phyloP scores from a whole-genome alignment of 306 rosid species.

The Cotoneaster glaucophyllus region DNA sequence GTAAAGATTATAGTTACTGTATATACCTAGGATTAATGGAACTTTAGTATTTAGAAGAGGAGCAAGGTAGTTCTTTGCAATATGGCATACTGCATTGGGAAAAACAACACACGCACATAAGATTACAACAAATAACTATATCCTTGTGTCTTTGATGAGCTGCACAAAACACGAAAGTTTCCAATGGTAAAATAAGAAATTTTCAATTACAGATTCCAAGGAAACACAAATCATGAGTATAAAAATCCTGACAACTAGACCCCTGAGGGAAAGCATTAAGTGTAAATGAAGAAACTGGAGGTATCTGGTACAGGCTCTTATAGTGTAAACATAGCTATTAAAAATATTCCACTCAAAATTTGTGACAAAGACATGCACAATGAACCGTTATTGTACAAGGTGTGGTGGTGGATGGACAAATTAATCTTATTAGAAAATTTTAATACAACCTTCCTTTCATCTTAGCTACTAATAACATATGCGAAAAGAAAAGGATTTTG shows the following conservation, averaged over 20 bases:
- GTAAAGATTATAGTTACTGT: not conserved
- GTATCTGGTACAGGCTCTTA: not conserved
- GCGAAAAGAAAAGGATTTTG: not conserved
- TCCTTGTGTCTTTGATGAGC: not conserved
- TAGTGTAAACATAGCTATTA: no score
- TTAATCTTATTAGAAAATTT: not conserved
- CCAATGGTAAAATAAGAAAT: not conserved
- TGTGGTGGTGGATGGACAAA: not conserved
- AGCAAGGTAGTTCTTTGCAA: conserved; percentile 81
- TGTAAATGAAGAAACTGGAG: not conserved
- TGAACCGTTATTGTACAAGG: not conserved
- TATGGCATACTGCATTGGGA: conserved; percentile 61
- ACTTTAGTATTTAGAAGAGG: conserved; percentile 66
- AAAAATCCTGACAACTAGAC: not conserved
- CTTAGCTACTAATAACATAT: not conserved
- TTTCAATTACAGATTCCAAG: not conserved
- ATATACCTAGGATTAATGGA: conserved; percentile 88
- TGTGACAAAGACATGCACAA: no score
- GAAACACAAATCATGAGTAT: not conserved
- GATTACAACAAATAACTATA: not conserved
- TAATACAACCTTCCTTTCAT: not conserved
- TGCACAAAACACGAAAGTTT: not conserved
- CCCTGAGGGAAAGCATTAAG: not conserved
- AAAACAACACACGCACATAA: conserved; percentile 5
- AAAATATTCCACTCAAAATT: no score